Evolutionary conservation across 2,329 filamentous ascomycete species (phyloP), one percentile per base, ranked within the genome.

Genomic region (Seiridium unicorne): DNA sequence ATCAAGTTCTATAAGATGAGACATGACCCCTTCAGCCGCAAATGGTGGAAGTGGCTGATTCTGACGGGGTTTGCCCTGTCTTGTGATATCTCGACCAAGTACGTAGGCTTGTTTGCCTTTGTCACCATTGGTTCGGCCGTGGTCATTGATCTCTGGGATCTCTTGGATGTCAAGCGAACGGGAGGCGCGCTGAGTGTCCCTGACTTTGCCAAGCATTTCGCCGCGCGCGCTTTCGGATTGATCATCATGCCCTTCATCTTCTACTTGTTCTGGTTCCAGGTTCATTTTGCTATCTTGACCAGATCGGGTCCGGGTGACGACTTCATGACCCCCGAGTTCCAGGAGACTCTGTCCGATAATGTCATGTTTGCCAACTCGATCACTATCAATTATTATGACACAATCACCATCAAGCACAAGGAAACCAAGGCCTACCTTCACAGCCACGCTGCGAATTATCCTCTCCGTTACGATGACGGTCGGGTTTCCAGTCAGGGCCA

Each of bases 31-130:
- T 99, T 99, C 74, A 87, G 90, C 62, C 87, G 93, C 63, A 98
- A 99, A 79, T 99, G 95, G 95, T 99, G 95, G 95, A 99, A 99
- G 78, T 99, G 95, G 95, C 85, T 99, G 61, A 87, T 99, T 63
- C 78, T 98, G 69, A 99, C 95, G 6, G 95, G 95, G 62, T 94
- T 99, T 73, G 89, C 89, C 62, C 84, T 99, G 73, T 97, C 93
- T 73, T 98, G 94, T 74, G 95, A 97, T 73, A 98, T 99, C 70
- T 98, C 95, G 59, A 96, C 92, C 74, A 99, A 99, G 81, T 99
- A 99, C 68, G 93, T 99, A 61, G 95, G 95, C 69, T 83, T 91
- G 44, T 99, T 99, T 77, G 96, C 93, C 71, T 99, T 99, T 77
- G 88, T 98, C 76, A 97, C 94, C 63, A 95, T 99, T 69, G 95